These are phyloP conservation scores for Morella rubra DNA, from an alignment of 306 rosid genomes.

Conservation along the genomic window DNA sequence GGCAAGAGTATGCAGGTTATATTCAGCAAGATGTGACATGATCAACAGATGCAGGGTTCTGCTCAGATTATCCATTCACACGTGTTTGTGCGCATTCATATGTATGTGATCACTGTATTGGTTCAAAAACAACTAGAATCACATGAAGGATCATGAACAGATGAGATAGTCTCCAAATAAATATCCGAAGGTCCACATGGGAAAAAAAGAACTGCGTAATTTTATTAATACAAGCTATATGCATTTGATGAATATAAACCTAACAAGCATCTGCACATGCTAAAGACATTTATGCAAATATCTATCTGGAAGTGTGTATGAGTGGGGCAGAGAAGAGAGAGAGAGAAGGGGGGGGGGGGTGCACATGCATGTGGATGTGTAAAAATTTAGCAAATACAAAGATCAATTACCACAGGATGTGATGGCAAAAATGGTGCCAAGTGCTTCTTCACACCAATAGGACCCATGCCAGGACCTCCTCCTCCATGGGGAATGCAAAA, in stretches of 20 bases:
- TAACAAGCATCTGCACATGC: conserved; percentile 1
- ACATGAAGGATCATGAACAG: neutral
- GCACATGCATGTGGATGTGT: neutral
- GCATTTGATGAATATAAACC: conserved; percentile 18
- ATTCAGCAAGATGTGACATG: neutral
- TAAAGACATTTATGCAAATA: too few species aligned
- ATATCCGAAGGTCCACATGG: neutral
- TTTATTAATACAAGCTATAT: neutral
- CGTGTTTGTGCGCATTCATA: neutral
- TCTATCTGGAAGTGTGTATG: too few species aligned
- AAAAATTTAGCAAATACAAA: conserved; percentile 9
- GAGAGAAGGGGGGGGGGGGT: neutral
- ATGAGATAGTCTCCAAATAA: neutral
- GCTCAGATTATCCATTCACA: neutral
- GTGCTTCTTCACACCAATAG: conserved; percentile 99
- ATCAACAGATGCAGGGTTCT: neutral
- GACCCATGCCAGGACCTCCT: conserved; percentile 99
- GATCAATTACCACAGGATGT: conserved; percentile 83
- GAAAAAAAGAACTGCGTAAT: neutral
- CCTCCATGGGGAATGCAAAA: conserved; percentile 99
- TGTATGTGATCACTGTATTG: neutral
- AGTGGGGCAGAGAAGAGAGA: too few species aligned
- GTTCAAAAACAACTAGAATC: neutral
- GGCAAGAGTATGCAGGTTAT: neutral
- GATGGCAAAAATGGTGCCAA: conserved; percentile 98